Base-by-base conservation (phyloP, 257 asterid genomes). In the Solanum sejunctum region DNA sequence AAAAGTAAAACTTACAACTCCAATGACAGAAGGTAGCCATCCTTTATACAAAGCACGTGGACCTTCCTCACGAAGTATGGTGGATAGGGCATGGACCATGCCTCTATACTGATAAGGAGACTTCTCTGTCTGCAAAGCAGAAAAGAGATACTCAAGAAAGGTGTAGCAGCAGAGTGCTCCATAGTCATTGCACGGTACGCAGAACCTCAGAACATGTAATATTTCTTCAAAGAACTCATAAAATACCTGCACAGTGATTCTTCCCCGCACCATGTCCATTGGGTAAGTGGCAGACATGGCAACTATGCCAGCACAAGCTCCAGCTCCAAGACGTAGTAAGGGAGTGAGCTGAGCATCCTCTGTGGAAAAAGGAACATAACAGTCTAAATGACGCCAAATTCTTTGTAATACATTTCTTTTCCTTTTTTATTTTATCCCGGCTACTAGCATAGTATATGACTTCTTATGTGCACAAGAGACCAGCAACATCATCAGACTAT, bases 261-360 rank as follows among this genome's bases (percentile, higher is more conserved):
- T 92, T 85, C 99, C 99, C 52, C 99, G 94, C 82, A 96, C 99
- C 99, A 96, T 95, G 92, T 96, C 99, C 98, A 96, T 91, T 45
- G 99, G 99, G 91, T 96, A 96, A 67, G 99, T 96, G 66, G 99
- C 99, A 83, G 99, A 96, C 99, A 95, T 96, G 90, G 98, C 99
- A 88, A 96, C 91, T 87, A 96, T 96, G 85, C 98, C 99, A 89
- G 99, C 99, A 92, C 98, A 93, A 85, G 99, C 99, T 88, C 99
- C 99, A 72, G 99, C 99, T 79, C 97, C 99, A 88, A 96, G 92
- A 80, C 99, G 97, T 85, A 96, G 80, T 84, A 94, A 84, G 88
- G 99, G 98, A 89, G 97, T 94, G 85, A 91, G 92, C 89, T 92
- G 92, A 85, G 99, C 98, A 81, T 93, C 92, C 93, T 93, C 98